Evolutionary conservation across 441 rosid species (phyloP).

Genomic region (Adansonia madagascariensis): DNA sequence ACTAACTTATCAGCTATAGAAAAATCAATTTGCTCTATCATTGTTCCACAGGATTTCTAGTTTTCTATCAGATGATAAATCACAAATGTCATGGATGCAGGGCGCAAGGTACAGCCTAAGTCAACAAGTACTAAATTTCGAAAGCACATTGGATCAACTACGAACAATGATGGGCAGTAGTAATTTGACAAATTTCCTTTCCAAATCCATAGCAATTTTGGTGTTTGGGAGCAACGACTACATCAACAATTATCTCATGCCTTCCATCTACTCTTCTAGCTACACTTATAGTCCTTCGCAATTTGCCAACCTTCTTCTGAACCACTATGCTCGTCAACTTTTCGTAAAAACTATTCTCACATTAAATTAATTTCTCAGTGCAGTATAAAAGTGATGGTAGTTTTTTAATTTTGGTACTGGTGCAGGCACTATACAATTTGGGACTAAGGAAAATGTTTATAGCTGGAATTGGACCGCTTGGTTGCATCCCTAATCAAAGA

Average conservation of each 20-base stretch:
- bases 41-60: not conserved
- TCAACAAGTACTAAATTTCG: conserved; percentile 76
- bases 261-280: conserved; percentile 63
- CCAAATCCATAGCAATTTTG: conserved; percentile 57
- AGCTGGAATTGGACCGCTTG: conserved; percentile 72
- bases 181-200: conserved; percentile 50
- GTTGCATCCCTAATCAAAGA: conserved; percentile 84
- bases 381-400: not conserved
- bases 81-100: conserved; percentile 37
- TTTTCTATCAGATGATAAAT: not conserved
- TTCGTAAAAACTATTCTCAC: conserved; percentile 38
- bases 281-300: conserved; percentile 52
- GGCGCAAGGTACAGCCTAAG: conserved; percentile 64
- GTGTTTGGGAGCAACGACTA: conserved; percentile 90
- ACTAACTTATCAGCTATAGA: not conserved
- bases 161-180: conserved; percentile 52
- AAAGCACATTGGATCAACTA: conserved; percentile 56
- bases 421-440: conserved; percentile 60
- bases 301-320: conserved; percentile 71
- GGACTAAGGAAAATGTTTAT: conserved; percentile 74
- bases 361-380: too few species aligned
- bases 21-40: not conserved
- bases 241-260: conserved; percentile 88
- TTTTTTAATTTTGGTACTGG: not conserved
- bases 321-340: conserved; percentile 62